A percentile compares a stretch with the other conserved stretches of the same genome.
Conservation (phyloP, 805 yeast species). For the Jamesozyma rosinii region DNA sequence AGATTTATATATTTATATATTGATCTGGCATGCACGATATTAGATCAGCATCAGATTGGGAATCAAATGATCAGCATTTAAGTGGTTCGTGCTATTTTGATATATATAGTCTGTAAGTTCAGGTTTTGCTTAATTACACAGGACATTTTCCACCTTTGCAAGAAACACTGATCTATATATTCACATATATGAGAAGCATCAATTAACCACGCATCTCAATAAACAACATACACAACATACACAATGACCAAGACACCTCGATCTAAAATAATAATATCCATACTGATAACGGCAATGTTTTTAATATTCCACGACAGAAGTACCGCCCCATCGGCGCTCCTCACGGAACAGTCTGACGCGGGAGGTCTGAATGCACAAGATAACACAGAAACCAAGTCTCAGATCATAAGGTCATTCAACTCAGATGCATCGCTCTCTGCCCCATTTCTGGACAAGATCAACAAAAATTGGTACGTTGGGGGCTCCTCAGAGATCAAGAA, state of each 20-base stretch:
- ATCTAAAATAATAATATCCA: neutral
- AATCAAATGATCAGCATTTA: neutral
- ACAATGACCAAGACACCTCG: neutral
- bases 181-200: too few relatives aligned
- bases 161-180: too few relatives aligned
- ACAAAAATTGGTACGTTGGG: slow-evolving; percentile 24
- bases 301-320: neutral
- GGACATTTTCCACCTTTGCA: too few relatives aligned
- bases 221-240: neutral
- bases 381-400: neutral
- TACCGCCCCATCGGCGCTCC: neutral
- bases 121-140: neutral
- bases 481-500: slow-evolving; percentile 26
- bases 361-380: neutral
- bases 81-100: neutral
- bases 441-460: slow-evolving; percentile 26
- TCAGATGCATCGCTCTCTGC: slow-evolving; percentile 20
- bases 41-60: too few relatives aligned
- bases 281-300: neutral
- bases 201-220: too few relatives aligned
- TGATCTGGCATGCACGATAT: too few relatives aligned
- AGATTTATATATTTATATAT: too few relatives aligned
- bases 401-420: slow-evolving; percentile 12
- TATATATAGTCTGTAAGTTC: neutral
- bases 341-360: neutral